Percentiles rank a stretch among this genome's conserved stretches.
These are phyloP conservation scores for Phialocephala subalpina DNA, from an alignment of 2,329 filamentous ascomycete species.

Conservation along the genomic window DNA sequence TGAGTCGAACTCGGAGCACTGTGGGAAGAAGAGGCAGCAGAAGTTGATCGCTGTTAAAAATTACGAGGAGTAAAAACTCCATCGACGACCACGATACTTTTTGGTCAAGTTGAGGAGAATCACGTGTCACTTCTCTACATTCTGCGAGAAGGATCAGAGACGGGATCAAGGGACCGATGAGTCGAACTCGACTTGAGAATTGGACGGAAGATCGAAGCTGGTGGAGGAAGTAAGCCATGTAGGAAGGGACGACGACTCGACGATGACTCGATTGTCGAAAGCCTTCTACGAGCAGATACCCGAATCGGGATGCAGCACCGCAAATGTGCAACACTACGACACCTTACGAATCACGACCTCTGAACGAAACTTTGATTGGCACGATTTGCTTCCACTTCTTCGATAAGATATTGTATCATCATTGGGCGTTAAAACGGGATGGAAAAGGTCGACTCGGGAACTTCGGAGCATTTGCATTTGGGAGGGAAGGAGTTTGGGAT, in stretches of 20 bases:
- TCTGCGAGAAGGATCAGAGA: too few species aligned
- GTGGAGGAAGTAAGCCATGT: too few species aligned
- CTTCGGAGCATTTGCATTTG: neutral
- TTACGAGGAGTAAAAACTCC: neutral
- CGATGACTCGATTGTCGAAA: too few species aligned
- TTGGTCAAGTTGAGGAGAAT: neutral
- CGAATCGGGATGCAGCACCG: too few species aligned
- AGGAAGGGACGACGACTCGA: too few species aligned
- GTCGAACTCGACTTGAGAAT: too few species aligned
- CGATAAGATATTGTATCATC: neutral
- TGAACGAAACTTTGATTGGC: neutral
- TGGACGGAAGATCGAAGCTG: too few species aligned
- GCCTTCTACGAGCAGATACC: too few species aligned
- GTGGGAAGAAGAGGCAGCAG: neutral
- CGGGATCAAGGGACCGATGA: too few species aligned
- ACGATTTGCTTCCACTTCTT: too few species aligned
- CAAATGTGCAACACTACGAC: neutral
- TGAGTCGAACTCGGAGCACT: neutral
- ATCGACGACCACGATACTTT: neutral
- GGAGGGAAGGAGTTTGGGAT: neutral
- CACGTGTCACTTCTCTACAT: neutral
- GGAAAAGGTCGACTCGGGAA: neutral
- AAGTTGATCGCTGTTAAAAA: neutral
- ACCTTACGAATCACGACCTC: neutral
- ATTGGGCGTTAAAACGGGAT: neutral